These are phyloP conservation scores for Vitis hybrid DNA, from an alignment of 177 flowering plant species.

Conservation along the genomic window DNA sequence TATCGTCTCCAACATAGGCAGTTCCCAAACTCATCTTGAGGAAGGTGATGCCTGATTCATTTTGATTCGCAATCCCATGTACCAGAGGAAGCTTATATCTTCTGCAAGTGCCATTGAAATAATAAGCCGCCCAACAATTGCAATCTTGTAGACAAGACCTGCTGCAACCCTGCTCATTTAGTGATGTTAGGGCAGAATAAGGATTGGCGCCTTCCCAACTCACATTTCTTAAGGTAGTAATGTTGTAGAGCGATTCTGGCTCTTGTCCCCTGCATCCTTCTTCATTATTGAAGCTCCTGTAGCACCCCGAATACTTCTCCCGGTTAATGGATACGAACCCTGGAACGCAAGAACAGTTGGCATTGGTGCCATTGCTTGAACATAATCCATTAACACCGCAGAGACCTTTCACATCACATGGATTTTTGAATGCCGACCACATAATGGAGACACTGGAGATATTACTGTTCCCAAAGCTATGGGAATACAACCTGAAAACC, in stretches of 20 bases:
- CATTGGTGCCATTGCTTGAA: no score
- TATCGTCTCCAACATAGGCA: no score
- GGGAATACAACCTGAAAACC: no score
- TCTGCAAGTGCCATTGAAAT: background rate
- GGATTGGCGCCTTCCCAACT: background rate
- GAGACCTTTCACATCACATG: no score
- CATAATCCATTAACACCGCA: slow-evolving; percentile 5
- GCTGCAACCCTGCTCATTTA: background rate
- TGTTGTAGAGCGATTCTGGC: background rate
- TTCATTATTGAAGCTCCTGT: background rate
- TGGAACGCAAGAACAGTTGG: background rate
- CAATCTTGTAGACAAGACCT: slow-evolving; percentile 10
- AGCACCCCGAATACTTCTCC: background rate
- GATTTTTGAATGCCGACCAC: no score
- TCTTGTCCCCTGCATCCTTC: background rate
- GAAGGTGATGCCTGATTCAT: background rate
- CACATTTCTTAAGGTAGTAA: background rate
- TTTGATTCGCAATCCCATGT: background rate
- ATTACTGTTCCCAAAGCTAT: no score
- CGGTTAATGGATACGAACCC: slow-evolving; percentile 1
- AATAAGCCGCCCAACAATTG: slow-evolving; percentile 4
- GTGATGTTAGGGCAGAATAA: background rate
- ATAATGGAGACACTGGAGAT: no score
- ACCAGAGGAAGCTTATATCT: slow-evolving; percentile 9
- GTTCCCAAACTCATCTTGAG: background rate